Evolutionary conservation across 768 basidiomycete species (phyloP).

Genomic region (Tricholoma bakamatsutake): DNA sequence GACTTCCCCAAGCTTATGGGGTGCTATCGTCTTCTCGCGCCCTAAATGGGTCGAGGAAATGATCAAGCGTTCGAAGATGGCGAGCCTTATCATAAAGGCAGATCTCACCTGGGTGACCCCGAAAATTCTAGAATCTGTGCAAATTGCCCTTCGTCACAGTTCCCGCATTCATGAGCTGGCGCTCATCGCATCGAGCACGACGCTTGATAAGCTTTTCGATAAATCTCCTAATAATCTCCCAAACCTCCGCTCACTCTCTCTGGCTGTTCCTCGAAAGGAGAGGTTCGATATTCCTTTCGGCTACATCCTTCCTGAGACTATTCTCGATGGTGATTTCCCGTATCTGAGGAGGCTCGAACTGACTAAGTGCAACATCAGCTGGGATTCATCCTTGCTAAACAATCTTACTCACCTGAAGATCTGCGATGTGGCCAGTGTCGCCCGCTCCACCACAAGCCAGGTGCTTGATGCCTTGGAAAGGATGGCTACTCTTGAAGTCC

Average conservation of each 20-base stretch:
- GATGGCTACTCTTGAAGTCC: conserved; percentile 27
- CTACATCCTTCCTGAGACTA: conserved; percentile 18
- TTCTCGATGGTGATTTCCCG: conserved; percentile 28
- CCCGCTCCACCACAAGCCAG: conserved; percentile 25
- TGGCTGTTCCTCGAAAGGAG: conserved; percentile 15
- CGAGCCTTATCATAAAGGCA: conserved; percentile 25
- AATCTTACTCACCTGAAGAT: conserved; percentile 34
- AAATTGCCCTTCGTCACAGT: conserved; percentile 24
- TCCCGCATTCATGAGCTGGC: conserved; percentile 28
- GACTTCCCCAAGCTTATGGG: conserved; percentile 36
- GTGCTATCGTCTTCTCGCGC: conserved; percentile 25
- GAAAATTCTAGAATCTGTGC: conserved; percentile 21
- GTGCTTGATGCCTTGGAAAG: conserved; percentile 27
- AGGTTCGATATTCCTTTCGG: conserved; percentile 13
- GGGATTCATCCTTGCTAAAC: conserved; percentile 29
- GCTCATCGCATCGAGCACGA: conserved; percentile 19
- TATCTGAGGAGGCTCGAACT: conserved; percentile 32
- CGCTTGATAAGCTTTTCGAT: conserved; percentile 22
- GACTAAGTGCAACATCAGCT: conserved; percentile 25
- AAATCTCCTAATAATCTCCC: conserved; percentile 22
- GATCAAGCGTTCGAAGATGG: conserved; percentile 38
- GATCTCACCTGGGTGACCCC: conserved; percentile 21
- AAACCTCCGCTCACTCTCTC: conserved; percentile 25
- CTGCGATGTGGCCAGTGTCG: conserved; percentile 17
- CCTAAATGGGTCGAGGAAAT: conserved; percentile 36